Percentiles rank a stretch among this genome's conserved stretches.
Conservation (phyloP, 2,329 filamentous ascomycete genomes). For the Arthrobotrys musiformis region DNA sequence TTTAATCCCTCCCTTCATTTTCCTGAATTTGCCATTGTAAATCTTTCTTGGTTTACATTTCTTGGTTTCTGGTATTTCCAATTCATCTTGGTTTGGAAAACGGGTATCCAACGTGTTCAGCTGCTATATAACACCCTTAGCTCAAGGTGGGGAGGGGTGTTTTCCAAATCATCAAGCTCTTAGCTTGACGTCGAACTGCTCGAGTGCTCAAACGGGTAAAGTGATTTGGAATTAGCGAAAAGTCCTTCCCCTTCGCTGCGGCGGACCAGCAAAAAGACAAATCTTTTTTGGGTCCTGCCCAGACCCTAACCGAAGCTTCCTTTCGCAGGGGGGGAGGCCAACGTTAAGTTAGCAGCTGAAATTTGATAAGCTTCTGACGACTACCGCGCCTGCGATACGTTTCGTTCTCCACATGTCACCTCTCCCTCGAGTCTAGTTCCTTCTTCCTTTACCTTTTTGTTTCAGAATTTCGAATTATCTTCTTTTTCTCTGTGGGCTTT, state of each 20-base stretch:
- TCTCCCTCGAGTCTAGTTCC: background rate
- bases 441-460: slow-evolving; percentile 6
- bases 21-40: slow-evolving; percentile 1
- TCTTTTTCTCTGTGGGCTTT: background rate
- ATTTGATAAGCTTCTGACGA: slow-evolving; percentile 52
- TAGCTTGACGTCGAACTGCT: slow-evolving; percentile 48
- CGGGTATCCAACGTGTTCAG: slow-evolving; percentile 29
- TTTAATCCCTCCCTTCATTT: background rate
- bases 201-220: slow-evolving; percentile 46
- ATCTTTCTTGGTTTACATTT: background rate
- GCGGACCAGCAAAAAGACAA: slow-evolving; percentile 43
- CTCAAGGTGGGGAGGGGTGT: slow-evolving; percentile 55
- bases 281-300: slow-evolving; percentile 35
- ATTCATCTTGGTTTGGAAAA: slow-evolving; percentile 4
- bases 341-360: slow-evolving; percentile 18
- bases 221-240: slow-evolving; percentile 55
- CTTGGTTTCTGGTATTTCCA: background rate
- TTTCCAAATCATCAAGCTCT: slow-evolving; percentile 52
- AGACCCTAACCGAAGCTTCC: slow-evolving; percentile 38
- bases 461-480: slow-evolving; percentile 41
- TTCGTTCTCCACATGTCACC: slow-evolving; percentile 6
- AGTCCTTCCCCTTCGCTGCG: slow-evolving; percentile 33
- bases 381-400: slow-evolving; percentile 10
- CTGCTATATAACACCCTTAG: slow-evolving; percentile 23
- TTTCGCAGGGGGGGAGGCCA: background rate